Base-by-base conservation (phyloP, 345 rosid species). In the Excoecaria cochinchinensis region DNA sequence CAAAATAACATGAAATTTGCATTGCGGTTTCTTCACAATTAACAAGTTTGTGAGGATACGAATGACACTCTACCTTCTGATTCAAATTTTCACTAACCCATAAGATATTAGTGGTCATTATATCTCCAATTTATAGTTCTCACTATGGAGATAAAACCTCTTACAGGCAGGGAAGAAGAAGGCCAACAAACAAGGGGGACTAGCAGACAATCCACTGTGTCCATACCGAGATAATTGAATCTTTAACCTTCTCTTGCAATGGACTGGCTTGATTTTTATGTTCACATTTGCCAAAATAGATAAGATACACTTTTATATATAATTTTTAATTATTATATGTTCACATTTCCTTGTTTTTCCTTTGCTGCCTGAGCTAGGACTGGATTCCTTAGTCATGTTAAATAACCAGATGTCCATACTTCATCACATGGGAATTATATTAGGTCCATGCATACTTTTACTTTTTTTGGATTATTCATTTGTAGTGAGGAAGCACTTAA, bases 231-330 rank as follows among this genome's bases (percentile, higher is more conserved):
- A 66, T 95, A 84, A 78, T 76, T 92, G 85, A 84, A 67, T 81
- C 89, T 95, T 67, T 95, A 95, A 67, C 99, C 97, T 83, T 95
- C 95, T 66, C 97, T 95, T 67, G 99, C 97, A 80, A 87, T 94
- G 85, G 99, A 95, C 77, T 95, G 99, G 99, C 93, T 92, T 21
- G 97, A 95, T n/a, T n/a, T n/a, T n/a, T n/a, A n/a, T n/a, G n/a
- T n/a, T n/a, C n/a, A n/a, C n/a, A n/a, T n/a, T n/a, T n/a, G n/a
- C n/a, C n/a, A n/a, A n/a, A n/a, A n/a, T n/a, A n/a, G n/a, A n/a
- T n/a, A n/a, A n/a, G n/a, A n/a, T n/a, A n/a, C n/a, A n/a, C n/a
- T n/a, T n/a, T n/a, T n/a, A n/a, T n/a, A n/a, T n/a, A n/a, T n/a
- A n/a, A n/a, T n/a, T n/a, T n/a, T n/a, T n/a, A n/a, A n/a, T n/a